Percentiles rank a stretch among this genome's conserved stretches.
Conservation (phyloP, 257 asterid species). For the Scutellaria barbata region DNA sequence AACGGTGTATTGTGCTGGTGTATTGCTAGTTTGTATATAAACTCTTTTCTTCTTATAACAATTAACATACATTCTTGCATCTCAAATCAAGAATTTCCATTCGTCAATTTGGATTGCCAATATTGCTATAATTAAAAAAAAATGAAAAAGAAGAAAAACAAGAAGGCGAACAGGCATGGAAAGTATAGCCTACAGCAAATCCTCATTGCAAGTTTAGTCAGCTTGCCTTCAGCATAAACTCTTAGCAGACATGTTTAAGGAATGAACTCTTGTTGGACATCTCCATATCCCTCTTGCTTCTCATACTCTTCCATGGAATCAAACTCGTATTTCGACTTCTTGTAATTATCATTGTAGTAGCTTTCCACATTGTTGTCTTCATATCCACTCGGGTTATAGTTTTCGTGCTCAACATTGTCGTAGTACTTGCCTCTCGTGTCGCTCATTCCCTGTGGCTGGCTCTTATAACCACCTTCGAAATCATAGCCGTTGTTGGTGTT, state of each 20-base stretch:
- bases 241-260: conserved; percentile 45
- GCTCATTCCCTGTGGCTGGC: conserved; percentile 57
- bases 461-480: conserved; percentile 5
- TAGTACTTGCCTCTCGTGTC: conserved; percentile 59
- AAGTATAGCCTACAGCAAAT: conserved; percentile 25
- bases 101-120: conserved; percentile 31
- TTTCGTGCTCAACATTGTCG: conserved; percentile 36
- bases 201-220: neutral
- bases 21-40: no score
- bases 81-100: conserved; percentile 26
- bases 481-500: conserved; percentile 30
- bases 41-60: no score
- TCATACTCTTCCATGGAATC: conserved; percentile 68
- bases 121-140: neutral
- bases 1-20: no score
- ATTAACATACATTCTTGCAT: neutral
- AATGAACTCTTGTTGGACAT: conserved; percentile 39
- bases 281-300: conserved; percentile 53
- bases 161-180: conserved; percentile 23
- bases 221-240: neutral
- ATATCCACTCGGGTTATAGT: conserved; percentile 18
- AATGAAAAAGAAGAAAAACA: neutral
- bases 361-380: conserved; percentile 40
- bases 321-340: conserved; percentile 57
- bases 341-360: conserved; percentile 30